Evolutionary conservation across 306 rosid species (phyloP).

Genomic region (Parietaria judaica): DNA sequence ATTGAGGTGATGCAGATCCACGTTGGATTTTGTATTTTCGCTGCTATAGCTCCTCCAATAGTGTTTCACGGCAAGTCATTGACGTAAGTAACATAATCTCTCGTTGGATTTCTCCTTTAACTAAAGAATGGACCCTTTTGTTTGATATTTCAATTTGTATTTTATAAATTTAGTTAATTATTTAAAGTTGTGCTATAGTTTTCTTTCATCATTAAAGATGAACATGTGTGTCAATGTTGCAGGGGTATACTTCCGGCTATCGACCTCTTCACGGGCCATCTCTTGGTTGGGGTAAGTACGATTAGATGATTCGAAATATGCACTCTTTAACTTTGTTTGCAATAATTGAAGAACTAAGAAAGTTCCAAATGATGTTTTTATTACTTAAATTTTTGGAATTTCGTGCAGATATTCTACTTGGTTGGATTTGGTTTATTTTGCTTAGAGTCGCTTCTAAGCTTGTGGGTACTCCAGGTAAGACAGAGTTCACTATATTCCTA

Average conservation of each 20-base stretch:
- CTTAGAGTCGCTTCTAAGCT: constrained; percentile 90
- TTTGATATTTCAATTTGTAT: no score
- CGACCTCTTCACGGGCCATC: constrained; percentile 71
- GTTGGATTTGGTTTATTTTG: constrained; percentile 90
- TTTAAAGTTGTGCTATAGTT: background rate
- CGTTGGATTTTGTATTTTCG: constrained; percentile 75
- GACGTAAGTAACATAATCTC: constrained; percentile 53
- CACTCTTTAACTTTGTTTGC: background rate
- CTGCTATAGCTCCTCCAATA: constrained; percentile 95
- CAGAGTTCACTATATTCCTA: background rate
- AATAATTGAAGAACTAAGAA: background rate
- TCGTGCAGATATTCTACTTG: constrained; percentile 75
- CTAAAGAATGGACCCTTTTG: no score
- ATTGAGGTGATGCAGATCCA: constrained; percentile 59
- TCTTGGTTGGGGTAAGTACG: constrained; percentile 84
- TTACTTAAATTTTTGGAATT: constrained; percentile 6
- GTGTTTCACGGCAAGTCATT: constrained; percentile 92
- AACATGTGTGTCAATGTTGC: constrained; percentile 14
- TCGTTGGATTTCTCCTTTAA: background rate
- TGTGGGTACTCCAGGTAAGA: constrained; percentile 94
- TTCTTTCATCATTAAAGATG: background rate
- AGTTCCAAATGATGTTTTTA: constrained; percentile 8
- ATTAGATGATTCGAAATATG: no score
- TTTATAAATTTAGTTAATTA: no score
- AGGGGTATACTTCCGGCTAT: constrained; percentile 96